Evolutionary conservation across 495 filamentous ascomycete species (phyloP).

Genomic region (Opeltia flavorubescens): DNA sequence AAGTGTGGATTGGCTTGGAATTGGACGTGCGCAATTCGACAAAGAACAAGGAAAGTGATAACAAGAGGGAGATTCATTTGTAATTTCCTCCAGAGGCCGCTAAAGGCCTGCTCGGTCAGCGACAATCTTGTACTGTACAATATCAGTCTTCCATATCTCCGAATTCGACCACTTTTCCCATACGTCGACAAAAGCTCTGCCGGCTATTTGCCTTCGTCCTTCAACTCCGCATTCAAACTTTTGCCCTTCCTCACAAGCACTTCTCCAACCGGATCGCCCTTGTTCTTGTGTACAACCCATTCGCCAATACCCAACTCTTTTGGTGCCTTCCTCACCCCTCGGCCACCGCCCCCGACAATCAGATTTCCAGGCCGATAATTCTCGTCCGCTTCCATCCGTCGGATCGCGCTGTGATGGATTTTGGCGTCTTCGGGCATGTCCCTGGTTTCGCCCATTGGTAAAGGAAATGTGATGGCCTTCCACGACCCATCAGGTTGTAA

Average conservation of each 20-base stretch:
- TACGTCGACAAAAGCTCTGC: not conserved
- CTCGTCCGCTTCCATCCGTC: slow-evolving; percentile 50
- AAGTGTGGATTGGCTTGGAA: too few species aligned
- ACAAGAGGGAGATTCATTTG: too few species aligned
- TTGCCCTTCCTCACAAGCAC: slow-evolving; percentile 33
- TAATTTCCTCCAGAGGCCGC: too few species aligned
- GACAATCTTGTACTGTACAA: too few species aligned
- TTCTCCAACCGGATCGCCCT: slow-evolving; percentile 55
- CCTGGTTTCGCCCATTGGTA: slow-evolving; percentile 66
- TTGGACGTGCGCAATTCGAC: too few species aligned
- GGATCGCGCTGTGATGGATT: slow-evolving; percentile 61
- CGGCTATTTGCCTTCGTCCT: not conserved
- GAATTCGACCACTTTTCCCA: too few species aligned
- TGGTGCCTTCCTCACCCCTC: slow-evolving; percentile 50
- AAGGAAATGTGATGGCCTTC: slow-evolving; percentile 68
- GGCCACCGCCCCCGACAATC: slow-evolving; percentile 66
- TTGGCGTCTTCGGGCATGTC: slow-evolving; percentile 62
- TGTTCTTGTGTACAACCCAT: slow-evolving; percentile 50
- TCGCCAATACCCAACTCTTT: slow-evolving; percentile 51
- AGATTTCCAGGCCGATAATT: slow-evolving; percentile 69
- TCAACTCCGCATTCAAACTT: not conserved
- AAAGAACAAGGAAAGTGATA: too few species aligned
- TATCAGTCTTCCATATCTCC: too few species aligned
- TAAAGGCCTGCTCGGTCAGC: too few species aligned
- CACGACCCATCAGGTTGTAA: slow-evolving; percentile 58